A percentile compares a stretch with the other conserved stretches of the same genome.
Evolutionary conservation across 768 basidiomycete species (phyloP).

Genomic region (Russula abietina): DNA sequence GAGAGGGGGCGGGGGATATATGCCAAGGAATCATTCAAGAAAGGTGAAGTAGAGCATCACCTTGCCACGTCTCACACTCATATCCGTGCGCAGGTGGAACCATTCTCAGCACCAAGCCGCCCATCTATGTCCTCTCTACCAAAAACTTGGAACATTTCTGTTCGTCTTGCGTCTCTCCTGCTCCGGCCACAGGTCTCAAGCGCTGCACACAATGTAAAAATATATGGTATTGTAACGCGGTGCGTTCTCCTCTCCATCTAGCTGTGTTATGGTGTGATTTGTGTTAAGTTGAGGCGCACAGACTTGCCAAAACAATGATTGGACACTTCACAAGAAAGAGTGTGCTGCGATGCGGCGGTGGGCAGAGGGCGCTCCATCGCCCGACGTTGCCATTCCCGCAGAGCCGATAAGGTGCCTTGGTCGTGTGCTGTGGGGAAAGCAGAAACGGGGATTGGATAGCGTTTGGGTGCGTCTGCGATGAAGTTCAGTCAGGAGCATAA

Average conservation of each 20-base stretch:
- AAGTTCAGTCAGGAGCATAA: too few relatives aligned
- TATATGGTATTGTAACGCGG: conserved; percentile 70
- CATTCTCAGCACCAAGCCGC: conserved; percentile 53
- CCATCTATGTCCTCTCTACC: conserved; percentile 60
- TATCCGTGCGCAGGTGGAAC: conserved; percentile 44
- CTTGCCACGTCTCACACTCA: neutral
- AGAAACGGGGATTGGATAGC: conserved; percentile 48
- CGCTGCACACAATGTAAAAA: conserved; percentile 70
- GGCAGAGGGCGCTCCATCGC: conserved; percentile 45
- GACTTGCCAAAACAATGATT: conserved; percentile 69
- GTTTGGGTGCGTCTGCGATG: conserved; percentile 45
- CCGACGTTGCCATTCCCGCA: conserved; percentile 49
- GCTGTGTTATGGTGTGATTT: conserved; percentile 1
- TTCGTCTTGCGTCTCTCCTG: conserved; percentile 53
- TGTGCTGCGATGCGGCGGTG: conserved; percentile 62
- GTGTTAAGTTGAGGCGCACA: conserved; percentile 28
- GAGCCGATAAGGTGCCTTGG: conserved; percentile 79
- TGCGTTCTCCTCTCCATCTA: conserved; percentile 34
- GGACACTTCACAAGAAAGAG: conserved; percentile 72
- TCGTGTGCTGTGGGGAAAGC: conserved; percentile 61
- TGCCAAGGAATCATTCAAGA: conserved; percentile 23
- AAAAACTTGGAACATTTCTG: conserved; percentile 57
- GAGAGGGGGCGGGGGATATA: conserved; percentile 24
- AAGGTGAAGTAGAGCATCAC: conserved; percentile 3
- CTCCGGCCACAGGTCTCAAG: conserved; percentile 41